Base-by-base conservation (phyloP, 2,329 filamentous ascomycete species). In the Helotiales sp. region DNA sequence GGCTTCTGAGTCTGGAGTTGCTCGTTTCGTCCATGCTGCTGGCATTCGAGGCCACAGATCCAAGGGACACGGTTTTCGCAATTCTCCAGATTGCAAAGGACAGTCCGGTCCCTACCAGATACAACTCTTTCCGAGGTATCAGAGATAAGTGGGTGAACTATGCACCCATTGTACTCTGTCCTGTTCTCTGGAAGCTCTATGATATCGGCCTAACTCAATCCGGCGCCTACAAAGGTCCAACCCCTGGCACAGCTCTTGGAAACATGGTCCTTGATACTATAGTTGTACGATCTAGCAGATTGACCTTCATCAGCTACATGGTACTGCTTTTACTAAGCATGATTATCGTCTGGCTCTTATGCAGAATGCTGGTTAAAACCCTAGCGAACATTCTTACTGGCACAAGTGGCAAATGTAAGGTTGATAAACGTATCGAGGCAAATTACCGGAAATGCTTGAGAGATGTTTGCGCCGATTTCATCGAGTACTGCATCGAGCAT, bases 381-480 rank as follows among this genome's bases (percentile, higher is more conserved):
- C 10, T 40, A 7, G 3, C 15, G 8, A 13, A 13, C 34, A 13
- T 7, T 7, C 3, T 40, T 40, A 13, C 34, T 40, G 10, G 34
- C 34, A 5, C 28, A 22, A 5, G 17, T 20, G 2, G 50, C 28
- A 32, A 26, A 47, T 40, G n/a, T 24, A n/a, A 17, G 54, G 17
- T 40, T 15, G 69, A 73, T 32, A 30, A 43, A 7, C 57, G 72
- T 5, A 66, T 74, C 34, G 43, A 50, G 2, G 68, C 72, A 8
- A 54, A 70, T 24, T 73, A 74, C 28, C 26, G 67, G 3, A 74
- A 73, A 49, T 13, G 40, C 17, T 55, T 72, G 4, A 32, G 50
- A 1, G 71, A 73, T 47, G 70, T 73, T 4, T 73, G 60, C 52
- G 54, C 67, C 1, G 70, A 73, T 34, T 74, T 74, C 34, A 72